These are phyloP conservation scores for Myriosclerotinia duriaeana DNA, from an alignment of 2,329 filamentous ascomycete genomes.

Conservation along the genomic window DNA sequence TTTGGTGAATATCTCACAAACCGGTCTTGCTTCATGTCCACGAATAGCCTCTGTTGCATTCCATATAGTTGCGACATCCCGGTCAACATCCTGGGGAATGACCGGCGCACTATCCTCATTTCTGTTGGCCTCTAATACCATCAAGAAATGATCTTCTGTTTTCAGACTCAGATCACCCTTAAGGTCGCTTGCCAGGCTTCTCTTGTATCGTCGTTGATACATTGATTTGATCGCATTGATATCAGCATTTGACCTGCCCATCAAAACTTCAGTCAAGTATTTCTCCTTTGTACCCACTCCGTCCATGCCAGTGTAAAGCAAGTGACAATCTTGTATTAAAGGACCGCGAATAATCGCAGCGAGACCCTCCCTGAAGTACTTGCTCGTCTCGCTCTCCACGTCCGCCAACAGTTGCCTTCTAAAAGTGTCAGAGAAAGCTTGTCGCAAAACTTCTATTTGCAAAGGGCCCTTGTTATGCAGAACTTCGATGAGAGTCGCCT, in stretches of 20 bases:
- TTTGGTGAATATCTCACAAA: conserved; percentile 74
- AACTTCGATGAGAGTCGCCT: conserved; percentile 69
- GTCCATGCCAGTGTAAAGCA: conserved; percentile 68
- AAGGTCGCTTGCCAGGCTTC: conserved; percentile 69
- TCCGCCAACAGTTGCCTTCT: conserved; percentile 71
- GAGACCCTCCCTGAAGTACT: conserved; percentile 73
- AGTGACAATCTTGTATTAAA: conserved; percentile 70
- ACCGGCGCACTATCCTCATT: conserved; percentile 77
- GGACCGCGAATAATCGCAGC: conserved; percentile 77
- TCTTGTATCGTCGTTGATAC: conserved; percentile 67
- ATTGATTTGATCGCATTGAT: conserved; percentile 79
- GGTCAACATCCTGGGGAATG: conserved; percentile 69
- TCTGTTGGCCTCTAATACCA: conserved; percentile 72
- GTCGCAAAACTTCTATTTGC: conserved; percentile 68
- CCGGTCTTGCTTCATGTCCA: conserved; percentile 66
- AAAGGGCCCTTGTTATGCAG: conserved; percentile 74
- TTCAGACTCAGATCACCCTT: conserved; percentile 79
- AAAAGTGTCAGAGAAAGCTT: conserved; percentile 64
- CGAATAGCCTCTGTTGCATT: conserved; percentile 71
- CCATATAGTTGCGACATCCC: conserved; percentile 73
- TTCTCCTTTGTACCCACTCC: conserved; percentile 84
- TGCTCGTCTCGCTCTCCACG: conserved; percentile 72
- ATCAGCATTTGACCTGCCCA: conserved; percentile 83
- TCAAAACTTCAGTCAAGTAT: conserved; percentile 81
- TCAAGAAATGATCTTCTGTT: conserved; percentile 81